A percentile compares a stretch with the other conserved stretches of the same genome.
These are phyloP conservation scores for Candida ascalaphidarum DNA, from an alignment of 805 yeast genomes.

Conservation along the genomic window DNA sequence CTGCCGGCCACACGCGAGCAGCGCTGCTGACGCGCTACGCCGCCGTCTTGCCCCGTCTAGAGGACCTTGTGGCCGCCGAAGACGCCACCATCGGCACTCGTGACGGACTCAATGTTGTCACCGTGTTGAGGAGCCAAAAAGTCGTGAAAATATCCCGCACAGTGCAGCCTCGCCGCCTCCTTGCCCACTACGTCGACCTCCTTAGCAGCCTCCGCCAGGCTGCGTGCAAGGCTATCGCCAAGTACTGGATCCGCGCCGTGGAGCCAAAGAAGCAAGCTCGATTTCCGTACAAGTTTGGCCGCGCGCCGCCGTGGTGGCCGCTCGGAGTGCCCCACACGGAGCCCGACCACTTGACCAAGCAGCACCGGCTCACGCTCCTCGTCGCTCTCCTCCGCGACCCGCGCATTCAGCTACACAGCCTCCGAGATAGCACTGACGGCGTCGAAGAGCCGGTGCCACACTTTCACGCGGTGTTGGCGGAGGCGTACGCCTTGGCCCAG, in stretches of 20 bases:
- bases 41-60: too few species aligned
- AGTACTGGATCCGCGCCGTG: conserved; percentile 55
- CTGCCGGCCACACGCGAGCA: too few species aligned
- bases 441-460: neutral
- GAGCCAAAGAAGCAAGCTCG: conserved; percentile 62
- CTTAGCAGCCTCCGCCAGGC: conserved; percentile 13
- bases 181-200: conserved; percentile 8
- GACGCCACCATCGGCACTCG: too few species aligned
- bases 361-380: conserved; percentile 45
- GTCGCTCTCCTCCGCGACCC: conserved; percentile 24
- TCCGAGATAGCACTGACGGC: conserved; percentile 5
- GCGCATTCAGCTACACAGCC: conserved; percentile 4
- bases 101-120: too few species aligned
- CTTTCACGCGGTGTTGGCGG: conserved; percentile 10
- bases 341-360: conserved; percentile 64
- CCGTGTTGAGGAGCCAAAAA: too few species aligned
- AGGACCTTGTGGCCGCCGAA: too few species aligned
- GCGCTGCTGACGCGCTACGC: too few species aligned
- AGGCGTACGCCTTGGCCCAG: conserved; percentile 15
- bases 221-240: conserved; percentile 52
- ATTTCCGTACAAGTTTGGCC: conserved; percentile 53
- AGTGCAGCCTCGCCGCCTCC: too few species aligned
- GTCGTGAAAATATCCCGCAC: too few species aligned
- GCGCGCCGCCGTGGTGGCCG: conserved; percentile 70
- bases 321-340: conserved; percentile 47